Conservation (phyloP, 306 rosid genomes). For the Medicago ruthenica region DNA sequence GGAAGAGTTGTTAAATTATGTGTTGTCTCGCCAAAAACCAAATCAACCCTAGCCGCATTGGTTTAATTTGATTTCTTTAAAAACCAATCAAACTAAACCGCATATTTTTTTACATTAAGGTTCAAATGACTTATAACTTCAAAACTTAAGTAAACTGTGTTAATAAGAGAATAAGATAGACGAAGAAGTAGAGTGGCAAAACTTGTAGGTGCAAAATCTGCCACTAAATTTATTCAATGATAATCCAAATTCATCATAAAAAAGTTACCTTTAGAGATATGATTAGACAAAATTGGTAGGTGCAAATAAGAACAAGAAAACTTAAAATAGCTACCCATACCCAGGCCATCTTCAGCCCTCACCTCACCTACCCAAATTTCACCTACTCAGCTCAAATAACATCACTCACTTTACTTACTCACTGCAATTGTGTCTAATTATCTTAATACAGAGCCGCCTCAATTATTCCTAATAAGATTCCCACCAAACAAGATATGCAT, state of each 20-base stretch:
- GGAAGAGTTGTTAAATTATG: too few species aligned
- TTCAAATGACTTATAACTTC: too few species aligned
- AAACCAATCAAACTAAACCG: too few species aligned
- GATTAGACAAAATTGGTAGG: neutral
- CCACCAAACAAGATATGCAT: neutral
- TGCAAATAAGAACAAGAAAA: neutral
- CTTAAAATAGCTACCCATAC: neutral
- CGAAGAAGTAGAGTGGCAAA: neutral
- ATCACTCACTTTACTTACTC: neutral
- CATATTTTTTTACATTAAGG: too few species aligned
- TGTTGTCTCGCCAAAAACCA: too few species aligned
- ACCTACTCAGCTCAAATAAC: neutral
- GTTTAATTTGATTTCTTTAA: too few species aligned
- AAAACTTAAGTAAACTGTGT: too few species aligned
- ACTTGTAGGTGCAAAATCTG: neutral
- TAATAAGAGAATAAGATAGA: neutral
- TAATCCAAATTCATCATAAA: neutral
- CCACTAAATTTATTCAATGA: neutral
- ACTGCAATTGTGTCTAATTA: too few species aligned
- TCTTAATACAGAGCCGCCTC: neutral
- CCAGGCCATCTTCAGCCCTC: neutral
- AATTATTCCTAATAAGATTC: neutral
- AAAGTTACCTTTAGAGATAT: neutral
- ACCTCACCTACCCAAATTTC: neutral
- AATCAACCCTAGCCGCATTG: too few species aligned